Conservation (phyloP, 495 filamentous ascomycete species). For the Daldinia loculata region DNA sequence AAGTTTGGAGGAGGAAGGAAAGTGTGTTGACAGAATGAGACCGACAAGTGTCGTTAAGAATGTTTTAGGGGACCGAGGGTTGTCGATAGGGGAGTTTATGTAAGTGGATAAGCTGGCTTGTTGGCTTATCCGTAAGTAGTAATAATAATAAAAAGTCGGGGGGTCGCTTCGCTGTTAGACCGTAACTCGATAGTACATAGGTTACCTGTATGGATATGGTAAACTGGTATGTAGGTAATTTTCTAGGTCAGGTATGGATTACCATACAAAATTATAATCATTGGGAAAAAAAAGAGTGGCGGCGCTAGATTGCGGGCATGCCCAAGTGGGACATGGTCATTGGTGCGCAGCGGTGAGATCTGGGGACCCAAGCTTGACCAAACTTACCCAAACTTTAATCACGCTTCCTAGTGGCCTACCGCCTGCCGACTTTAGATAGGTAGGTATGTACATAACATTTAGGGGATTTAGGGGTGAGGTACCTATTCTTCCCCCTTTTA, state of each 20-base stretch:
- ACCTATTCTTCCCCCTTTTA: neutral
- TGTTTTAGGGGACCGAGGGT: slow-evolving; percentile 11
- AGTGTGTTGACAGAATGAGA: neutral
- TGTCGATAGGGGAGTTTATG: slow-evolving; percentile 23
- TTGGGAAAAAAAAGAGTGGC: slow-evolving; percentile 31
- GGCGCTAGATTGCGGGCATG: slow-evolving; percentile 38
- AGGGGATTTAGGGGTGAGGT: neutral
- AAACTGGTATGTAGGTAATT: slow-evolving; percentile 1
- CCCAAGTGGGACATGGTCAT: slow-evolving; percentile 37
- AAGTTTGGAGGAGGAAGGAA: neutral
- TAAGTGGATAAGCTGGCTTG: slow-evolving; percentile 33
- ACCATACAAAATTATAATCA: slow-evolving; percentile 11
- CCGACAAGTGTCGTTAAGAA: slow-evolving; percentile 27
- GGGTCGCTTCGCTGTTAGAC: slow-evolving; percentile 8
- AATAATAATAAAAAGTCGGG: slow-evolving; percentile 26
- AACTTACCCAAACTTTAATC: slow-evolving; percentile 34
- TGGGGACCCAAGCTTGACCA: slow-evolving; percentile 16
- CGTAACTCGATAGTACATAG: slow-evolving; percentile 22
- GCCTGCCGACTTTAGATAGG: neutral
- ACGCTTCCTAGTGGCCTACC: slow-evolving; percentile 6
- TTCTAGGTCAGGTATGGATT: slow-evolving; percentile 9
- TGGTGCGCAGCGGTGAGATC: slow-evolving; percentile 44
- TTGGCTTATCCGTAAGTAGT: slow-evolving; percentile 15
- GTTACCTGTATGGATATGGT: neutral
- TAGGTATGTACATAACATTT: neutral